Evolutionary conservation across 139 green algal species (phyloP), one percentile per base, ranked within the genome.

Genomic region (Chlorella vulgaris): DNA sequence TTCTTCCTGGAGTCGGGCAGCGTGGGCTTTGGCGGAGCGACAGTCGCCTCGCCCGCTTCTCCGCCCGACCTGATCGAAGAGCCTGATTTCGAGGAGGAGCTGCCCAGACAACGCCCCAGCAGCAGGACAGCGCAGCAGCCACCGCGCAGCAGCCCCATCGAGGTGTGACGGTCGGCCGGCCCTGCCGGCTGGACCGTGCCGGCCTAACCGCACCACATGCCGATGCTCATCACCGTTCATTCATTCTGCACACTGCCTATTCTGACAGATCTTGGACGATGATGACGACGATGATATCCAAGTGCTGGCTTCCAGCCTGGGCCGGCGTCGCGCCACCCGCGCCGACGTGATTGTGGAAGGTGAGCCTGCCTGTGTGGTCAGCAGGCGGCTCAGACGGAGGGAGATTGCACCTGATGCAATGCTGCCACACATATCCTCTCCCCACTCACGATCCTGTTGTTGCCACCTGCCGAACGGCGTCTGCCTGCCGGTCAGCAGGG

Each of bases 1-100:
- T 84, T 76, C 33, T 84, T 42, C n/a, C 29, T 84, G 39, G 79
- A 84, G 58, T 61, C 42, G 26, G 79, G 68, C n/a, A 68, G 79
- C 2, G 79, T 84, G 53, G 79, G 79, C 24, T 55, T 74, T 10
- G 79, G 79, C 2, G 4, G 0, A 6, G 65, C 33, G 18, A 18
- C 65, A 2, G 13, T 21, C 33, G 33, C 65, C 29, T 33, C 31
- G 65, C 65, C 65, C 65, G 35, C 65, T 26, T 50, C 33, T 19
- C 65, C 65, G 2, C 65, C 65, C 55, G 62, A 82, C 13, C 51
- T 66, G 22, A 51, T 79, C 2, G 73, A 79, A 21, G 73, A 79
- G 73, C 53, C 53, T 1, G 73, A 79, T 40, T 50, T 53, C 36
- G 24, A 76, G 33, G 43, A 65, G 18, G 70, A 50, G 10, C 47